Evolutionary conservation across 306 rosid species (phyloP).

Genomic region (Citrullus amarus): DNA sequence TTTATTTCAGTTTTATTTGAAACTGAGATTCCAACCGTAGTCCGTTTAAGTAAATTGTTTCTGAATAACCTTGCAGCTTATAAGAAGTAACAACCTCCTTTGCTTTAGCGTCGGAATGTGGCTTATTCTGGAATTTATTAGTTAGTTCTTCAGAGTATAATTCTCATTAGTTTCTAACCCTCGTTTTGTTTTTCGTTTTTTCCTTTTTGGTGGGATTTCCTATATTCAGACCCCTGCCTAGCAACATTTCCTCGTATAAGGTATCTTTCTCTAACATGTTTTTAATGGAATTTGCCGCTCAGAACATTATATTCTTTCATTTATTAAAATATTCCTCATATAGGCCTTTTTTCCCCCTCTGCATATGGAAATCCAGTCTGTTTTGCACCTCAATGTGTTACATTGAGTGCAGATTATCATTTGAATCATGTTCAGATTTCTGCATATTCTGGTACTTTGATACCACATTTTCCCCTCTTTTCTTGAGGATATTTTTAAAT

Average conservation of each 20-base stretch:
- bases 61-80: neutral
- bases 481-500: constrained; percentile 71
- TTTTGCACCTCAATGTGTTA: neutral
- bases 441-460: neutral
- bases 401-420: neutral
- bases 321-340: neutral
- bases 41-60: neutral
- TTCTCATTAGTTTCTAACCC: constrained; percentile 6
- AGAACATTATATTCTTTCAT: neutral
- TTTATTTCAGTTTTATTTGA: neutral
- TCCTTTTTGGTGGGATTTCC: constrained; percentile 4
- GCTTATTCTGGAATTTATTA: neutral
- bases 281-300: neutral
- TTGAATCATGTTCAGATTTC: neutral
- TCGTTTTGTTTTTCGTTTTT: constrained; percentile 3
- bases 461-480: constrained; percentile 12
- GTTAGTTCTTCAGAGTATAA: neutral
- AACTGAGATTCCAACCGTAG: neutral
- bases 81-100: neutral
- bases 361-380: neutral
- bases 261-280: constrained; percentile 33
- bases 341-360: neutral
- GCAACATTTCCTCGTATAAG: constrained; percentile 77
- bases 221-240: constrained; percentile 73
- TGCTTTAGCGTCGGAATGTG: neutral